Base-by-base conservation (phyloP, 805 yeast genomes). In the Starmerella kuoi region DNA sequence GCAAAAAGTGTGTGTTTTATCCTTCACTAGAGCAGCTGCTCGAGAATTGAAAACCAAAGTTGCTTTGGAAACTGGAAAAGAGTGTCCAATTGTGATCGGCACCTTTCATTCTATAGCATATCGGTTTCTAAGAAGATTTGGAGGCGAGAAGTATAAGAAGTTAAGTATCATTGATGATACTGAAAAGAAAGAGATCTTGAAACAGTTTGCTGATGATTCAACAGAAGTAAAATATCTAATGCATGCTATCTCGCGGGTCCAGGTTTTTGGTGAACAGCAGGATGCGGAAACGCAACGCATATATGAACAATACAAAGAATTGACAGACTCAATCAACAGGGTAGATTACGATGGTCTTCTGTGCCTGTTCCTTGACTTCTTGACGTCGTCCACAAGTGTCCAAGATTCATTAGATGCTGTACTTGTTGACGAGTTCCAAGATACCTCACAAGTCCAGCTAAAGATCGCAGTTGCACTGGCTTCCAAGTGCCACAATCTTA, bases 11-110 rank as follows among this genome's bases (percentile, higher is more conserved):
- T 71, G 88, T 1, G 91, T 87, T 18, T 84, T 95, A 5, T 87
- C 97, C 0, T 88, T 88, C 63, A 88, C 97, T 11, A 82, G 83
- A 53, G 83, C 81, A 53, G 97, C 98, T 0, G 93, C 96, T 1
- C 71, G 67, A 40, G 97, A 88, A 61, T 78, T 88, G 82, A 61
- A 65, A 11, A 79, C 74, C 25, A 66, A 97, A 32, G 60, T 88
- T 20, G 45, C 42, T 5, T n/a, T 8, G 8, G 37, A 34, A 3
- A 28, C 25, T 11, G 40, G 41, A 4, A 38, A 47, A 2, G 55
- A 64, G 1, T 66, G 67, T 36, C 30, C 45, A 1, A 59, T 88
- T 18, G 61, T 77, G 44, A 73, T 87, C 26, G 97, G 96, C 1
- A 91, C 97, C 0, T 88, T 88, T 59, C 98, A 88, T 59, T 74